phyloP scores from a whole-genome alignment of 345 rosid genomes.

The Zanthoxylum bungeanum region DNA sequence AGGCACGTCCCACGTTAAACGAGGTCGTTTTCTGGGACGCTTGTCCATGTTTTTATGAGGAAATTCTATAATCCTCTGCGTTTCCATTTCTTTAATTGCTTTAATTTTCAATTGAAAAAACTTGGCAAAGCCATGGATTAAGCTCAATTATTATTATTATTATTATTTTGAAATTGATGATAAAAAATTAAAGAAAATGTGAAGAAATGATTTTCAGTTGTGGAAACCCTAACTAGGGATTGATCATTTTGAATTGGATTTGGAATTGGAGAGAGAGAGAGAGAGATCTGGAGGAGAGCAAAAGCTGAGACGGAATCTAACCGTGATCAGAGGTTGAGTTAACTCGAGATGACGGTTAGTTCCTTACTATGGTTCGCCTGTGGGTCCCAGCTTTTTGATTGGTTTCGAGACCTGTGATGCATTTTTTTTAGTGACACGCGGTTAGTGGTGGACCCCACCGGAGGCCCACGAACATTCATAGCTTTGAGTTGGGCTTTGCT shows the following conservation, averaged over 20 bases:
- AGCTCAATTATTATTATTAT: neutral
- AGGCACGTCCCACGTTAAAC: slow-evolving; percentile 67
- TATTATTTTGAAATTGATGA: neutral
- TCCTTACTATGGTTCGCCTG: slow-evolving; percentile 21
- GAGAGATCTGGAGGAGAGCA: slow-evolving; percentile 14
- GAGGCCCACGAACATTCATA: neutral
- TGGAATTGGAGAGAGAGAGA: neutral
- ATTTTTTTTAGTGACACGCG: neutral
- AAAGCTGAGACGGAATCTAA: slow-evolving; percentile 15
- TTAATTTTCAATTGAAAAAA: slow-evolving; percentile 7
- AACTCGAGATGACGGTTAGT: slow-evolving; percentile 10
- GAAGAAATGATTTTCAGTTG: slow-evolving; percentile 20
- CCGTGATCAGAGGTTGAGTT: slow-evolving; percentile 22
- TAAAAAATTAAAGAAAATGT: slow-evolving; percentile 7
- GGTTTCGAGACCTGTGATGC: neutral
- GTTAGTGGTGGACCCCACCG: neutral
- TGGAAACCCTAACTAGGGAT: slow-evolving; percentile 36
- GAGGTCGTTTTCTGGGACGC: slow-evolving; percentile 71
- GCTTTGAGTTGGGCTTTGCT: neutral
- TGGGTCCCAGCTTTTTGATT: neutral
- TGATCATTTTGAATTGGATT: neutral
- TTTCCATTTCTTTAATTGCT: slow-evolving; percentile 40
- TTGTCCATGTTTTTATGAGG: slow-evolving; percentile 56
- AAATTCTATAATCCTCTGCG: slow-evolving; percentile 61
- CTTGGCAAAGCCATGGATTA: neutral